A percentile compares a stretch with the other conserved stretches of the same genome.
Conservation (phyloP, 2,329 filamentous ascomycete species). For the Pseudogymnoascus sp. region DNA sequence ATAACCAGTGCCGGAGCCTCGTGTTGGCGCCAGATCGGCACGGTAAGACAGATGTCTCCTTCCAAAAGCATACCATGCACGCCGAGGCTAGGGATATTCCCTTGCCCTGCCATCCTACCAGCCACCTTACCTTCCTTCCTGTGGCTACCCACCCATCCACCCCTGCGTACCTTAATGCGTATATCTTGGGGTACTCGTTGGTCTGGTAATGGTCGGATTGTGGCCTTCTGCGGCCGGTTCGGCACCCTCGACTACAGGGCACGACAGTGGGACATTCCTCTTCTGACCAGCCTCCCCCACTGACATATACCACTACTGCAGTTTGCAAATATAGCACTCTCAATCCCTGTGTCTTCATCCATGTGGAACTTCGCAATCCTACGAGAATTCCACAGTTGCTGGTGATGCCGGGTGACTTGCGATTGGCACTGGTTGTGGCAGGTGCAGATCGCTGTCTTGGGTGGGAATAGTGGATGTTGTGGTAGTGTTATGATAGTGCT, state of each 20-base stretch:
- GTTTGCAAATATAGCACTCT: background rate
- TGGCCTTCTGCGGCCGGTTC: background rate
- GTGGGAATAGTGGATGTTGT: background rate
- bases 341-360: background rate
- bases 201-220: background rate
- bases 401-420: background rate
- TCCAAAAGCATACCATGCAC: background rate
- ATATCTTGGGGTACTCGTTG: background rate
- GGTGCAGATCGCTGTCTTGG: background rate
- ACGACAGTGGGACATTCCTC: background rate
- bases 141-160: background rate
- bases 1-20: background rate
- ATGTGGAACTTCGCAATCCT: background rate
- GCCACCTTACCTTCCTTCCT: background rate
- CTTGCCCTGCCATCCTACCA: background rate
- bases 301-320: background rate
- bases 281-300: background rate
- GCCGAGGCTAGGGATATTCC: background rate
- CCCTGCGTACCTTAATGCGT: background rate
- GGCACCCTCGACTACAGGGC: background rate
- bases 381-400: background rate
- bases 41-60: background rate
- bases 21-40: background rate
- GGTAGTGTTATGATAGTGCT: background rate
- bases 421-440: background rate